phyloP scores from a whole-genome alignment of 345 rosid genomes.

The Noccaea bulbosa region DNA sequence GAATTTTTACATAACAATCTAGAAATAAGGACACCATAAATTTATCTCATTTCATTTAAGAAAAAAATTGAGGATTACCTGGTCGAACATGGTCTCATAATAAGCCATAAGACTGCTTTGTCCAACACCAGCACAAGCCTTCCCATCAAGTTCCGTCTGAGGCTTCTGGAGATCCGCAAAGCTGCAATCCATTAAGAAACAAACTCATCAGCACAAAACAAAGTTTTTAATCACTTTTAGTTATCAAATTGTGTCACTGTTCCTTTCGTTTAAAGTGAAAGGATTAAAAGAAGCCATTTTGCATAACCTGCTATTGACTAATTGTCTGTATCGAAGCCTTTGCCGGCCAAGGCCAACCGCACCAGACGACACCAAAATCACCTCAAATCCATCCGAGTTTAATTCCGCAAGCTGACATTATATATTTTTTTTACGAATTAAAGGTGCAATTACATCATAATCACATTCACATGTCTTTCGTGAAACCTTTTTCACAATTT shows the following conservation, averaged over 20 bases:
- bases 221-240: too few species aligned
- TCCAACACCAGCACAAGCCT: slow-evolving; percentile 99
- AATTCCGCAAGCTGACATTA: slow-evolving; percentile 77
- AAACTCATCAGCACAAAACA: slow-evolving; percentile 18
- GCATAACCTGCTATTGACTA: slow-evolving; percentile 89
- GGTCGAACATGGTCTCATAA: slow-evolving; percentile 84
- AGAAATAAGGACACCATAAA: too few species aligned
- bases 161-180: slow-evolving; percentile 98
- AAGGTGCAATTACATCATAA: slow-evolving; percentile 21
- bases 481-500: slow-evolving; percentile 25
- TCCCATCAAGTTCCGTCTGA: slow-evolving; percentile 87
- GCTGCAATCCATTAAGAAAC: slow-evolving; percentile 48
- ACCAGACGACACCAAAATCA: slow-evolving; percentile 92
- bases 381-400: slow-evolving; percentile 79
- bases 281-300: slow-evolving; percentile 5
- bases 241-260: too few species aligned
- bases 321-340: slow-evolving; percentile 83
- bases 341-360: slow-evolving; percentile 98
- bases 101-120: slow-evolving; percentile 96
- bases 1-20: too few species aligned
- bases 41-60: neutral
- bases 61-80: slow-evolving; percentile 51
- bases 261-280: neutral
- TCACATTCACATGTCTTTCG: slow-evolving; percentile 29
- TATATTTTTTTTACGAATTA: slow-evolving; percentile 30